Evolutionary conservation across 2,329 filamentous ascomycete species (phyloP).

Genomic region (Colletotrichum sp.): DNA sequence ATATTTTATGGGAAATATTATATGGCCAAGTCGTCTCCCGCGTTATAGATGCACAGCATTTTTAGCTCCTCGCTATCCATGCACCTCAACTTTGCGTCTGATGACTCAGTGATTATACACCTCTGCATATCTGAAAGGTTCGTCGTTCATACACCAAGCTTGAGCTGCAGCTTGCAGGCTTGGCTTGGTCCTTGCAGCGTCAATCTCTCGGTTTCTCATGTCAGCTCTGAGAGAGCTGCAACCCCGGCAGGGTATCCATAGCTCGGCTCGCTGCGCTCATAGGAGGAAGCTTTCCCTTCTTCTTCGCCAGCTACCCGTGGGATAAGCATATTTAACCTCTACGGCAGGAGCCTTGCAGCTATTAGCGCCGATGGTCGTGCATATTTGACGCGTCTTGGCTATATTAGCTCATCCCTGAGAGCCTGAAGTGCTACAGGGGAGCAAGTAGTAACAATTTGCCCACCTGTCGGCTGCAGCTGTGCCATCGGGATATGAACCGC

Average conservation of each 20-base stretch:
- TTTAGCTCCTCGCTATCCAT: neutral
- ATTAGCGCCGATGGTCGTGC: neutral
- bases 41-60: neutral
- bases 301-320: neutral
- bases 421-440: neutral
- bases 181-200: neutral
- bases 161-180: neutral
- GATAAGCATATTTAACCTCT: neutral
- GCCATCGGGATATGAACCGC: neutral
- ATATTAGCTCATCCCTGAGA: neutral
- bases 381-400: neutral
- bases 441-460: neutral
- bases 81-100: neutral
- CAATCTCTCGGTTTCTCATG: neutral
- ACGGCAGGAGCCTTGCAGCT: neutral
- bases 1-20: neutral
- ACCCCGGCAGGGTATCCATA: neutral
- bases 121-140: neutral
- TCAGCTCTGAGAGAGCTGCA: neutral
- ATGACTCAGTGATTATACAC: neutral
- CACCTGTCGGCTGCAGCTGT: neutral
- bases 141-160: neutral
- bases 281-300: neutral
- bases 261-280: neutral
- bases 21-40: neutral